phyloP scores from a whole-genome alignment of 169 alveolate genomes.

The Miamiensis avidus region DNA sequence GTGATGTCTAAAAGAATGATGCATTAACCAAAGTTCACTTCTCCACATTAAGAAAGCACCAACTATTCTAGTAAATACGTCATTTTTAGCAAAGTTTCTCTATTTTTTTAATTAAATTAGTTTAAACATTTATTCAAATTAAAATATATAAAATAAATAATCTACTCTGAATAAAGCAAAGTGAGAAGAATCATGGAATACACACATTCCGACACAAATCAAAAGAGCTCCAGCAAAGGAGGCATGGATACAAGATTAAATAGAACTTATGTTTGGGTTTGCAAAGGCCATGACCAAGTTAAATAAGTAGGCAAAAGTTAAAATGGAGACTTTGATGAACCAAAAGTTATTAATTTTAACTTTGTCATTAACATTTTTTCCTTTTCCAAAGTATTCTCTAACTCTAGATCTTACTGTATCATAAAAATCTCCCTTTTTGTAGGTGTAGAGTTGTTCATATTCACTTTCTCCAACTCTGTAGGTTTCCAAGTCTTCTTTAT shows the following conservation, averaged over 20 bases:
- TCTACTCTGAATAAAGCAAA: background rate
- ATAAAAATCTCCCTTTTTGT: background rate
- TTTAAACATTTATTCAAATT: too few species aligned
- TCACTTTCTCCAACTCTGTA: background rate
- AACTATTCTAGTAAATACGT: background rate
- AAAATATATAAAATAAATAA: too few species aligned
- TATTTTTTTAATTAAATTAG: too few species aligned
- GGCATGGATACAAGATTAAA: background rate
- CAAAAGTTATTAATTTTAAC: background rate
- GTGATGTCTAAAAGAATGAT: background rate
- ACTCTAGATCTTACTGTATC: background rate
- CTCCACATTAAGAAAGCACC: background rate
- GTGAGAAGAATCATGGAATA: background rate
- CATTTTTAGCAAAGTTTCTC: background rate
- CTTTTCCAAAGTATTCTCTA: background rate
- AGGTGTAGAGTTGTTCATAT: background rate
- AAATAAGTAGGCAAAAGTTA: background rate
- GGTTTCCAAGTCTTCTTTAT: background rate
- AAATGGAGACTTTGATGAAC: background rate
- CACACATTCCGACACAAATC: background rate
- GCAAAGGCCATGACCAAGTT: background rate
- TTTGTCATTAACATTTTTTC: background rate
- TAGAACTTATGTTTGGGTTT: background rate
- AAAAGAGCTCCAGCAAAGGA: background rate
- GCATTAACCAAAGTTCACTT: background rate